A percentile compares a stretch with the other conserved stretches of the same genome.
Conservation (phyloP, 345 rosid genomes). For the Brassica rapa region DNA sequence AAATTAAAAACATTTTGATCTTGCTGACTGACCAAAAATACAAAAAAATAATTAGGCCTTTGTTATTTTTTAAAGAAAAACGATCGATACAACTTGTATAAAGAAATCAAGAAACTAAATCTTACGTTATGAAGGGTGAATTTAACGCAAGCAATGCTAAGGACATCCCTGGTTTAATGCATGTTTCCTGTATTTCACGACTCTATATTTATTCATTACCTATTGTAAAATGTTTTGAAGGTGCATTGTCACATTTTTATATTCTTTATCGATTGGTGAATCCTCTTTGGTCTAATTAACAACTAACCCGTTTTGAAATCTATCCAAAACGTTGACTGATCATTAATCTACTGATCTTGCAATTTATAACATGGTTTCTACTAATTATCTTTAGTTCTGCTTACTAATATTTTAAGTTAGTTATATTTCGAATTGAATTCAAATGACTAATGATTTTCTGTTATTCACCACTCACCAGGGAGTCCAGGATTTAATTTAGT, state of each 20-base stretch:
- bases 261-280: conserved; percentile 7
- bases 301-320: not conserved
- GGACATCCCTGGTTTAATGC: conserved; percentile 40
- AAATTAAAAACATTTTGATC: not conserved
- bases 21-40: conserved; percentile 7
- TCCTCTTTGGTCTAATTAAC: not conserved
- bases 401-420: not conserved
- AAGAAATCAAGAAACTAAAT: not conserved
- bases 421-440: not conserved
- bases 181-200: conserved; percentile 40
- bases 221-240: not conserved
- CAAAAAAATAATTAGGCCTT: not conserved
- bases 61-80: not conserved
- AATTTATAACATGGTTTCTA: not conserved
- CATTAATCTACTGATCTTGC: not conserved
- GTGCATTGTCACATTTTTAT: conserved; percentile 3
- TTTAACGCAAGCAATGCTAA: conserved; percentile 30
- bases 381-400: not conserved
- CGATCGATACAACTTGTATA: not conserved
- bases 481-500: not conserved
- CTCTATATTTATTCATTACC: not conserved
- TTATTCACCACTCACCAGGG: not conserved
- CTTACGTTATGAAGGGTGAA: conserved; percentile 33
- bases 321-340: not conserved
- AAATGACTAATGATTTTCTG: not conserved